A percentile compares a stretch with the other conserved stretches of the same genome.
These are phyloP conservation scores for Zymoseptoria brevis DNA, from an alignment of 2,329 filamentous ascomycete species.

Conservation along the genomic window DNA sequence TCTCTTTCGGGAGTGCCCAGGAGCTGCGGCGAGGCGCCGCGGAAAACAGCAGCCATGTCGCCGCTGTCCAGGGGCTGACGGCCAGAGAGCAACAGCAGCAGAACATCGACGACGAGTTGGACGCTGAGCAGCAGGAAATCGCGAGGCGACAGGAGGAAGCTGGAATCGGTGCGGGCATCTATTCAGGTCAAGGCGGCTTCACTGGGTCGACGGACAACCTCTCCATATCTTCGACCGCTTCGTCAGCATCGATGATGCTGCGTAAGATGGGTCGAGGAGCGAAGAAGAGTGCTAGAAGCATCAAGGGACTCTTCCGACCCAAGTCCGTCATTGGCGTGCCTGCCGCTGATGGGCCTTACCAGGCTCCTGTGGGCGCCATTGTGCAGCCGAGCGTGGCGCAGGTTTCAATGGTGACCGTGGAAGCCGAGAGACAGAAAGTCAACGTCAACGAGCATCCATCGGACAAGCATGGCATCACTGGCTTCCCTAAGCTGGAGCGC, in stretches of 20 bases:
- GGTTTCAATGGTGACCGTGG: slow-evolving; percentile 91
- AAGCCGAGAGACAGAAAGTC: slow-evolving; percentile 79
- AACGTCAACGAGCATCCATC: slow-evolving; percentile 66
- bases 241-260: slow-evolving; percentile 86
- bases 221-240: slow-evolving; percentile 82
- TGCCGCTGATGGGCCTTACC: slow-evolving; percentile 57
- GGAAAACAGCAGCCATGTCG: slow-evolving; percentile 43
- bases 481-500: slow-evolving; percentile 75
- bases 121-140: slow-evolving; percentile 85
- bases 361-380: slow-evolving; percentile 34
- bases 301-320: slow-evolving; percentile 89
- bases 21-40: slow-evolving; percentile 73
- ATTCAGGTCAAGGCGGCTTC: slow-evolving; percentile 78
- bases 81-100: slow-evolving; percentile 24
- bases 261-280: slow-evolving; percentile 98
- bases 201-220: slow-evolving; percentile 89
- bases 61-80: slow-evolving; percentile 20
- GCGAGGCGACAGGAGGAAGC: slow-evolving; percentile 85
- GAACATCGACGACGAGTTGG: slow-evolving; percentile 35
- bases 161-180: slow-evolving; percentile 88
- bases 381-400: slow-evolving; percentile 60
- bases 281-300: slow-evolving; percentile 84
- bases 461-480: slow-evolving; percentile 65
- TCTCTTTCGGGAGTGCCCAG: slow-evolving; percentile 92
- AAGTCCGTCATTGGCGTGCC: slow-evolving; percentile 82